These are phyloP conservation scores for Arabidopsis arenosa DNA, from an alignment of 345 rosid species.

Conservation along the genomic window DNA sequence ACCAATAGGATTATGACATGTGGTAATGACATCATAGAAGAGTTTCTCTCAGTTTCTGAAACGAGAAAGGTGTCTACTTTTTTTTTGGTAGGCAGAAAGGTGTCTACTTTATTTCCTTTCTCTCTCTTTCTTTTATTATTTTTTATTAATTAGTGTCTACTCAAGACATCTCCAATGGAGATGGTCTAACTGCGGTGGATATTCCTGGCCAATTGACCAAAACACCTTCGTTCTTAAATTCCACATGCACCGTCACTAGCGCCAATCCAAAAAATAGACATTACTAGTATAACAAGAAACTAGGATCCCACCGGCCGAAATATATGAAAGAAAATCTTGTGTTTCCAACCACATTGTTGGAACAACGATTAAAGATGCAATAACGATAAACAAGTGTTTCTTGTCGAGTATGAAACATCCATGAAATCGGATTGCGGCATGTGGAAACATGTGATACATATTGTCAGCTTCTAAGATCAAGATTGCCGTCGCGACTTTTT, in stretches of 20 bases:
- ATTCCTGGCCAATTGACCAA: neutral
- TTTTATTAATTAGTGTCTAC: no score
- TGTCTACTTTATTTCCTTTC: no score
- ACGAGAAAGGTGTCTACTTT: no score
- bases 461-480: constrained; percentile 25
- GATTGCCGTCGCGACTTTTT: no score
- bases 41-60: no score
- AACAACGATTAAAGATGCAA: neutral
- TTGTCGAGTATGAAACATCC: constrained; percentile 9
- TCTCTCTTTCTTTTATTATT: no score
- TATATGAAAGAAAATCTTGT: constrained; percentile 6
- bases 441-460: constrained; percentile 22
- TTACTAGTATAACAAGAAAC: constrained; percentile 3
- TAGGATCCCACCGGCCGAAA: neutral
- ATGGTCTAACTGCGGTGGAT: constrained; percentile 59
- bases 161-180: no score
- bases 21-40: no score
- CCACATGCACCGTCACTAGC: constrained; percentile 2
- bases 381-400: neutral
- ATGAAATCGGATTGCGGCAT: neutral
- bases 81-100: no score
- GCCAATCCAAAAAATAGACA: constrained; percentile 2
- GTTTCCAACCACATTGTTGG: constrained; percentile 21
- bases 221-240: constrained; percentile 18
- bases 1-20: no score